Percentiles rank a stretch among this genome's conserved stretches.
phyloP scores from a whole-genome alignment of 176 grass and related monocot genomes.

The Oryza australiensis region DNA sequence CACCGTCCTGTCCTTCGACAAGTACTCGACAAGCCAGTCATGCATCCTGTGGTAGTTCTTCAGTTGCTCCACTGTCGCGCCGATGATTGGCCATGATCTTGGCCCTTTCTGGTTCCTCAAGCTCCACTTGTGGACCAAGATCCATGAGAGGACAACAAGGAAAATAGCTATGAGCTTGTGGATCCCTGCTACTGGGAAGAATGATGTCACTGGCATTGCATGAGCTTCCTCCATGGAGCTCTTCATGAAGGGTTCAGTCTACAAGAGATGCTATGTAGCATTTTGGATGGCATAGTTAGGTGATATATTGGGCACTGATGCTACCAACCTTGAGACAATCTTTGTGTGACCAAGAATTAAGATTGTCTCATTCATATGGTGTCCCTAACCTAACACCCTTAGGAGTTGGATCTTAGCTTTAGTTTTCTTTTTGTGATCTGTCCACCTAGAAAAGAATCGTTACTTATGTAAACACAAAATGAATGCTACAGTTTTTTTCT shows the following conservation, averaged over 20 bases:
- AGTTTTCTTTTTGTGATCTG: conserved; percentile 46
- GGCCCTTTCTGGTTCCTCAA: conserved; percentile 71
- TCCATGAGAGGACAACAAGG: conserved; percentile 57
- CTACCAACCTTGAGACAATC: conserved; percentile 46
- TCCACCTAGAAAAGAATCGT: conserved; percentile 22
- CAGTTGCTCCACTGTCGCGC: conserved; percentile 72
- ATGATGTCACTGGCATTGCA: neutral
- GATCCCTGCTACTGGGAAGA: conserved; percentile 35
- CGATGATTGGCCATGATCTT: conserved; percentile 79
- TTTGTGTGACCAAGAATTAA: conserved; percentile 71
- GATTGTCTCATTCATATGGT: conserved; percentile 69
- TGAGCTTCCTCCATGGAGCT: conserved; percentile 62
- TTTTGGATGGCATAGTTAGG: conserved; percentile 37
- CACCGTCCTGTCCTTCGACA: conserved; percentile 56
- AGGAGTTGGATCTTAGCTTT: conserved; percentile 31
- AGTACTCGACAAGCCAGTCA: conserved; percentile 80
- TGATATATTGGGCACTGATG: conserved; percentile 46
- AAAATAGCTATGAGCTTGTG: conserved; percentile 54
- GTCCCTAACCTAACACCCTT: conserved; percentile 57
- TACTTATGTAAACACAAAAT: neutral
- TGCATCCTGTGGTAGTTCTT: conserved; percentile 95
- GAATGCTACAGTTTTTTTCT: neutral
- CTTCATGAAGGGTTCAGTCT: conserved; percentile 38
- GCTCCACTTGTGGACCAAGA: conserved; percentile 69
- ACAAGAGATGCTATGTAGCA: conserved; percentile 27